Evolutionary conservation across 257 asterid species (phyloP), one percentile per base, ranked within the genome.

Genomic region (Jacaranda copaia): DNA sequence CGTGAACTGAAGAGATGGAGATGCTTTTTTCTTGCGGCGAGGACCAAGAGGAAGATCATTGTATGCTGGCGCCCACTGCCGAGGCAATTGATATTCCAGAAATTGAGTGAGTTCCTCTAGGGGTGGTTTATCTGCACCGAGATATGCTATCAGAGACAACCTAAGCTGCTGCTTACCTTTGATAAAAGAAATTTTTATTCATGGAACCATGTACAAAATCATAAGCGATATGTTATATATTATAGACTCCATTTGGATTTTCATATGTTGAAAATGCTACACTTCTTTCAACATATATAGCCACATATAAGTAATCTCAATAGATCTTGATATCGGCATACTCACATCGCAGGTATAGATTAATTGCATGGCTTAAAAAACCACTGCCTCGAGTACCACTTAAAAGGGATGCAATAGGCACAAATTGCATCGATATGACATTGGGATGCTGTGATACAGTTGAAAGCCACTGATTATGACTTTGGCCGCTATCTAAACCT

Each of bases 61-160:
- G 76, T 82, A 93, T 16, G 96, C 94, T 9, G 99, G 99, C 7
- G 99, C 97, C 98, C 99, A 95, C 73, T 91, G 98, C 58, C 97
- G 91, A 67, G 96, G 97, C 85, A 93, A 70, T 72, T 93, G 98
- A 77, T 93, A 91, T 79, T 93, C 99, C 38, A 95, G 84, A 80
- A 95, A 95, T 74, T 95, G 98, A 20, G 86, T 73, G 67, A 95
- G 96, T 76, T 95, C 98, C 88, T 95, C 99, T 64, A 87, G 83
- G 8, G 96, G 96, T 5, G 99, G 99, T 77, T 93, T 95, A 83
- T 91, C 99, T 95, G 92, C 85, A 81, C 65, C 19, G 20, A 45
- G 18, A 72, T 36, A 66, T 19, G 53, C 8, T 39, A 76, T 80
- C 70, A 86, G 81, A 70, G 36, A 74, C 49, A 58, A 55, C 39